Evolutionary conservation across 306 rosid genomes (phyloP), one percentile per base, ranked within the genome.

Genomic region (Comarum palustre): DNA sequence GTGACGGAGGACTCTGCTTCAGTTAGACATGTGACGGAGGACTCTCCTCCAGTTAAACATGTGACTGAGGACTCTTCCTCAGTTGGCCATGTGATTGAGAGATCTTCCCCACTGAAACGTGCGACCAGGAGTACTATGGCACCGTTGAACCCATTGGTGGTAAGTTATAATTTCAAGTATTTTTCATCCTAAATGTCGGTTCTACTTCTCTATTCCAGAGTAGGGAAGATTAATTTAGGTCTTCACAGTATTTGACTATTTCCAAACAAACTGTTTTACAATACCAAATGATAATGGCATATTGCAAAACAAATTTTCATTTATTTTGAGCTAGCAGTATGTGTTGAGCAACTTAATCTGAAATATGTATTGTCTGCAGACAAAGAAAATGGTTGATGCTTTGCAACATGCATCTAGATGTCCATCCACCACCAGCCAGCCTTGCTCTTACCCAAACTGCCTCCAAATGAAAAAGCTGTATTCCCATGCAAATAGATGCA

Each of bases 371-470:
- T 34, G 19, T 20, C 38, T 38, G 70, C 77, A 83, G 84, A 78
- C 17, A 25, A 73, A 25, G 75, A 9, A 76, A 64, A 46, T 85
- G 17, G 38, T 69, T 60, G 20, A 68, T 32, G 64, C 78, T 51
- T 27, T 89, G 34, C 45, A 64, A 61, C 88, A 87, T 6, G 83
- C 80, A 11, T 75, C 75, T 4, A 71, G 27, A 12, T 89, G 89
- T 66, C 17, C 0, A 1, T 12, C 74, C 67, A 62, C 32, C 12
- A 66, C 15, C 60, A 66, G 57, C 58, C 74, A 81, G 43, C 84
- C 79, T 2, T 87, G 88, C 84, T 20, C 81, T 39, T 29, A 78
- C 52, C 73, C 57, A 8, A 9, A 74, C 64, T 89, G 95, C 69
- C 41, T 16, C 38, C 36, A 78, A 72, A 55, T 85, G 0, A 85